Conservation (phyloP, 768 basidiomycete genomes). For the Hericium rajendrae region DNA sequence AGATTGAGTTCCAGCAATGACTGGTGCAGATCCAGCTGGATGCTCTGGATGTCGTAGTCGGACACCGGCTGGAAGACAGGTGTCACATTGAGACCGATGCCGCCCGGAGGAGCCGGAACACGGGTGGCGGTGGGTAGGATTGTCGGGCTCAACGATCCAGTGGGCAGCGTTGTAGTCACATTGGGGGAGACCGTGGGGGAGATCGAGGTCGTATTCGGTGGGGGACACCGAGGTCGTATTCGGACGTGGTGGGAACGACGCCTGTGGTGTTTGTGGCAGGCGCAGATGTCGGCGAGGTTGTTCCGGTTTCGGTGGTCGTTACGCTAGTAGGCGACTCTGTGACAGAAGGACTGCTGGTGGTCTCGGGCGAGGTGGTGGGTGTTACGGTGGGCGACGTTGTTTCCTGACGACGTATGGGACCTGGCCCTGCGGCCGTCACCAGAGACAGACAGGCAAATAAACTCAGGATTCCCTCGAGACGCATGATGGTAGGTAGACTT, state of each 20-base stretch:
- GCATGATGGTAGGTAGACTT: neutral
- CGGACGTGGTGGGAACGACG: neutral
- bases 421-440: neutral
- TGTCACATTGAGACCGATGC: conserved; percentile 19
- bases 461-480: neutral
- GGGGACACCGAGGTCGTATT: no score
- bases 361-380: neutral
- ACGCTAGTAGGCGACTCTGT: neutral
- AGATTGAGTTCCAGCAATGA: conserved; percentile 55
- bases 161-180: conserved; percentile 1
- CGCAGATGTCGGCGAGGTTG: neutral
- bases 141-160: conserved; percentile 1
- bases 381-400: no score
- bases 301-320: neutral
- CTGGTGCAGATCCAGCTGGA: conserved; percentile 53
- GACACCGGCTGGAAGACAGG: conserved; percentile 26
- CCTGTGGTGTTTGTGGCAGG: neutral
- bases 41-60: conserved; percentile 42
- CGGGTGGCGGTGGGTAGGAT: conserved; percentile 1
- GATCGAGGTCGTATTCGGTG: no score
- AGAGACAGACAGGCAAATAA: neutral
- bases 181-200: no score
- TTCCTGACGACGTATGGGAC: neutral
- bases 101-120: conserved; percentile 16
- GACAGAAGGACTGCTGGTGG: neutral